These are phyloP conservation scores for Allium sativum DNA, from an alignment of 106 monocot genomes.

Conservation along the genomic window DNA sequence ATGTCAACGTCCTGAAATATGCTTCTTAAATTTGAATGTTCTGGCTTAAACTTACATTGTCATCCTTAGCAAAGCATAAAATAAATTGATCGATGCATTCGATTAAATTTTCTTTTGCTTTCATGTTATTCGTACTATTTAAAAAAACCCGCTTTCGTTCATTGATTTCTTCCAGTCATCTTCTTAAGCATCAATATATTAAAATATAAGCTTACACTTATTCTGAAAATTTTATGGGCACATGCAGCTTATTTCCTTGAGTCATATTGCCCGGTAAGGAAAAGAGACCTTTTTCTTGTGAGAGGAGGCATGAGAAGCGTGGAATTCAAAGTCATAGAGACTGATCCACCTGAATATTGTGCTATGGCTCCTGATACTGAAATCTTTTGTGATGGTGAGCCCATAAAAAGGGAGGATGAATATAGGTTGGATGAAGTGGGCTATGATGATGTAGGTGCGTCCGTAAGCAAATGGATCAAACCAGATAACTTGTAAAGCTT, in stretches of 20 bases:
- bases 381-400: constrained; percentile 59
- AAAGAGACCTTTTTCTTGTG: constrained; percentile 58
- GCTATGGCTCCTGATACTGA: constrained; percentile 50
- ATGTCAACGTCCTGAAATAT: too few relatives aligned
- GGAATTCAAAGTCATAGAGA: constrained; percentile 63
- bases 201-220: too few relatives aligned
- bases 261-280: constrained; percentile 56
- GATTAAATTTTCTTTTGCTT: too few relatives aligned
- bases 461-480: constrained; percentile 14
- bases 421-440: constrained; percentile 50
- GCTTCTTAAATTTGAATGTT: too few relatives aligned
- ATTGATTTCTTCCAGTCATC: too few relatives aligned
- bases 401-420: constrained; percentile 56
- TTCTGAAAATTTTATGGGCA: too few relatives aligned
- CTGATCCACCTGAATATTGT: constrained; percentile 46
- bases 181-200: too few relatives aligned
- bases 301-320: constrained; percentile 64
- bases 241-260: constrained; percentile 54
- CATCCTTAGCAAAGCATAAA: too few relatives aligned
- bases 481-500: constrained; percentile 12
- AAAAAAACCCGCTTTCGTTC: too few relatives aligned
- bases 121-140: too few relatives aligned
- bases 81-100: too few relatives aligned
- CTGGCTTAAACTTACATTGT: too few relatives aligned
- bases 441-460: constrained; percentile 29